Conservation (phyloP, 1,284 basidiomycete genomes). For the Afroboletus lepidellus region DNA sequence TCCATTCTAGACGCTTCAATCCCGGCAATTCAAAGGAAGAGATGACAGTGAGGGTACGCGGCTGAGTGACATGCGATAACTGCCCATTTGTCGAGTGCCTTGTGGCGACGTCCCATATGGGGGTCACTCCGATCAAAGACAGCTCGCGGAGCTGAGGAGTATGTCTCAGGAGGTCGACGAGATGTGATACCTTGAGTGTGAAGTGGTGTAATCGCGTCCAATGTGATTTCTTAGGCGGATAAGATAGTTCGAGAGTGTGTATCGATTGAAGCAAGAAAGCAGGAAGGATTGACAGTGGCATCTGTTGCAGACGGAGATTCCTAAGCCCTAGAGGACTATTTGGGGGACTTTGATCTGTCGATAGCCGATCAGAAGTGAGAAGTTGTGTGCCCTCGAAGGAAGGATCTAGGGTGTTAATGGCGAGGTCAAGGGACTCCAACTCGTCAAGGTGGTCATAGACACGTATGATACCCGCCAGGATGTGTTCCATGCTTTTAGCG, state of each 20-base stretch:
- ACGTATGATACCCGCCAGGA: slow-evolving; percentile 20
- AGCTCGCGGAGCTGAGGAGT: slow-evolving; percentile 43
- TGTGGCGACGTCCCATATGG: slow-evolving; percentile 37
- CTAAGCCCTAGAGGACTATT: slow-evolving; percentile 24
- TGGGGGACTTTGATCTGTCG: slow-evolving; percentile 7
- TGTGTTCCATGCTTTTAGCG: slow-evolving; percentile 28
- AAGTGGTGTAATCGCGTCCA: slow-evolving; percentile 22
- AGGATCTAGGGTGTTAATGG: slow-evolving; percentile 28
- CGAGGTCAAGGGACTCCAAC: slow-evolving; percentile 36
- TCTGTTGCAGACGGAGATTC: slow-evolving; percentile 40
- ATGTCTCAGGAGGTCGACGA: slow-evolving; percentile 37
- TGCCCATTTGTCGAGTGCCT: slow-evolving; percentile 17
- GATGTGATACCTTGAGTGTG: slow-evolving; percentile 37
- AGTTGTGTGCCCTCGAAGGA: slow-evolving; percentile 28
- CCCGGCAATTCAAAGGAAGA: slow-evolving; percentile 27
- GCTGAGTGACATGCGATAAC: slow-evolving; percentile 4
- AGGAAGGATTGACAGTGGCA: slow-evolving; percentile 41
- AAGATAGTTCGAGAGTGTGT: slow-evolving; percentile 40
- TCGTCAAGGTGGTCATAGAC: slow-evolving; percentile 28
- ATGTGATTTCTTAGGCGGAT: slow-evolving; percentile 31
- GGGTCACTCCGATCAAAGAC: slow-evolving; percentile 41
- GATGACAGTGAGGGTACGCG: slow-evolving; percentile 5
- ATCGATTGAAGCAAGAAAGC: slow-evolving; percentile 37
- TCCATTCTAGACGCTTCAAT: slow-evolving; percentile 31
- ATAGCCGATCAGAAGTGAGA: slow-evolving; percentile 24